Evolutionary conservation across 805 yeast genomes (phyloP), one percentile per base, ranked within the genome.

Genomic region (Yarrowia sp.): DNA sequence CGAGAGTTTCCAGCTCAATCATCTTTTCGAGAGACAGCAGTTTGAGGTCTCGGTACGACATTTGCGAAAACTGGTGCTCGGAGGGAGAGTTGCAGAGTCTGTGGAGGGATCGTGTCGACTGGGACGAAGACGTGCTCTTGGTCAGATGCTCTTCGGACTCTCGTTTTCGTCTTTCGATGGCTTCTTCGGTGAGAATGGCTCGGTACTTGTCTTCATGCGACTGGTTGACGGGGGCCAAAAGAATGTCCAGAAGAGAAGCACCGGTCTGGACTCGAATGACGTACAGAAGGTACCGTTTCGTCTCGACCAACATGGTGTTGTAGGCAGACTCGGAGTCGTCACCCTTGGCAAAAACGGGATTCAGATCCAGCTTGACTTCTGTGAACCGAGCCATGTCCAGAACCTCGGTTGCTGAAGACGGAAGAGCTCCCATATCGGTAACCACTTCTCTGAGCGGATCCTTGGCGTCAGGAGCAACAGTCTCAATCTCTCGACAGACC

Each of bases 231-330:
- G 88, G 88, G 4, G 86, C 82, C 10, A 89, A 80, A 59, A 91
- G 74, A 63, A 90, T 76, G 59, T 89, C 93, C 64, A 87, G 81
- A 51, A 93, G 79, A 67, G 85, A 86, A 1, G 82, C 78, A 26
- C 86, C 86, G 52, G 78, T 81, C 77, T 95, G 98, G 6, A 95
- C 89, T 68, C 92, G 85, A 67, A 92, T 84, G 71, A 93, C 85
- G 71, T 91, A 91, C 16, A 88, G 76, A n/a, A 92, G 77, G 69
- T 92, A 88, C 67, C 96, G 79, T 73, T 93, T 93, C 0, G 89
- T 91, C 71, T 90, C 92, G 62, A 90, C 82, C 70, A 87, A 78
- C 32, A 90, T 75, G 6, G 88, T 78, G 62, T 82, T 82, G 40
- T 81, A 75, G 70, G 85, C 86, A 1, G 85, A 82, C 62, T 88